phyloP scores from a whole-genome alignment of 495 filamentous ascomycete genomes.

The Rusavskia elegans region DNA sequence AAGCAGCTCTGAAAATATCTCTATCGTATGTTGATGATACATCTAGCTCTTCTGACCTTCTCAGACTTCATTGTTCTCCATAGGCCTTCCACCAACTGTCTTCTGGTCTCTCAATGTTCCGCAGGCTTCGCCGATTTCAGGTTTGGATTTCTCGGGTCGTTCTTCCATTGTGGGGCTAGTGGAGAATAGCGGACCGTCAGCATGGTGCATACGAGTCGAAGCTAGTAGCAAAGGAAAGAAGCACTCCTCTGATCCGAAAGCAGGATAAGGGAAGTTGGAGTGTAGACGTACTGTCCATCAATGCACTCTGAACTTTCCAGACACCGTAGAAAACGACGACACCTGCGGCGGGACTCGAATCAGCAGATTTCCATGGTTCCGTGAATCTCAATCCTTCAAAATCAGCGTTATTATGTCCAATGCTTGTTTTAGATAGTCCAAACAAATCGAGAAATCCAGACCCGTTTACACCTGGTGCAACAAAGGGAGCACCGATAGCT shows the following conservation, averaged over 20 bases:
- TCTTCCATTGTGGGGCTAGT: slow-evolving; percentile 79
- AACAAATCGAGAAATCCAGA: no score
- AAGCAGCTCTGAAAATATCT: background rate
- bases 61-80: background rate
- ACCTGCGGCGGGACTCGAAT: background rate
- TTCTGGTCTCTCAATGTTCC: slow-evolving; percentile 6
- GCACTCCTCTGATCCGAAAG: background rate
- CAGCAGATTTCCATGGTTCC: background rate
- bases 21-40: background rate
- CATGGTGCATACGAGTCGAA: background rate
- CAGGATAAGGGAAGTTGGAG: background rate
- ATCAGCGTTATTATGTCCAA: no score
- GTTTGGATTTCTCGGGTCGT: slow-evolving; percentile 83
- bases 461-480: no score
- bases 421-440: no score
- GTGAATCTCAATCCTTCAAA: no score
- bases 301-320: background rate
- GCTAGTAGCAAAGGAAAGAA: background rate
- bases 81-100: background rate
- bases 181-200: background rate
- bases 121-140: slow-evolving; percentile 34
- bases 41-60: background rate
- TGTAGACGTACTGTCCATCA: background rate
- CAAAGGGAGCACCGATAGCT: no score
- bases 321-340: slow-evolving; percentile 2